Percentiles rank a stretch among this genome's conserved stretches.
Conservation (phyloP, 1,139 yeast genomes). For the Sugiyamaella pinicola region DNA sequence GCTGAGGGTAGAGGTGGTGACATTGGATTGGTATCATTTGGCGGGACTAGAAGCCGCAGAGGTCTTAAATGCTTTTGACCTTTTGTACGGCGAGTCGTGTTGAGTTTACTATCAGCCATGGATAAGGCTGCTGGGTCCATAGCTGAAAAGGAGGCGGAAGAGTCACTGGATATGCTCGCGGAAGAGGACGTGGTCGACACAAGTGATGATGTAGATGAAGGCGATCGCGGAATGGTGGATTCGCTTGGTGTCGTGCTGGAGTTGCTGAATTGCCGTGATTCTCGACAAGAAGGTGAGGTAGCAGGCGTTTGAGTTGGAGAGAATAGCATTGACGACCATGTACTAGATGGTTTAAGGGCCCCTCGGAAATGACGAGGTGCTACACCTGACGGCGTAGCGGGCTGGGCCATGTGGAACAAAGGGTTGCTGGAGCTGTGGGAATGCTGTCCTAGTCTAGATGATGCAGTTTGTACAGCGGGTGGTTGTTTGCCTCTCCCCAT, state of each 20-base stretch:
- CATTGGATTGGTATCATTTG: slow-evolving; percentile 6
- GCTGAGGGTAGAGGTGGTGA: slow-evolving; percentile 16
- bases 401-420: slow-evolving; percentile 14
- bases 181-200: slow-evolving; percentile 20
- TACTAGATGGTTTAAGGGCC: slow-evolving; percentile 20
- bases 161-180: slow-evolving; percentile 20
- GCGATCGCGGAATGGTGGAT: slow-evolving; percentile 7
- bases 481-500: slow-evolving; percentile 11
- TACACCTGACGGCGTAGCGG: slow-evolving; percentile 13
- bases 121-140: slow-evolving; percentile 15
- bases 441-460: slow-evolving; percentile 15
- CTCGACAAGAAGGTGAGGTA: not conserved
- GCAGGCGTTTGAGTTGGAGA: slow-evolving; percentile 5
- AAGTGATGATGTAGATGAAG: slow-evolving; percentile 12
- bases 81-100: slow-evolving; percentile 11
- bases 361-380: slow-evolving; percentile 15
- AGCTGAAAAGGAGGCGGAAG: slow-evolving; percentile 16
- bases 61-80: slow-evolving; percentile 31
- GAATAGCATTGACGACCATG: slow-evolving; percentile 25
- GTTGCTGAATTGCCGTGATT: slow-evolving; percentile 6
- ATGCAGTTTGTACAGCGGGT: slow-evolving; percentile 4
- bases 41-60: slow-evolving; percentile 24
- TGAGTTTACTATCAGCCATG: slow-evolving; percentile 13
- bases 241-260: slow-evolving; percentile 4
- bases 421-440: slow-evolving; percentile 17